A percentile compares a stretch with the other conserved stretches of the same genome.
phyloP scores from a whole-genome alignment of 2,329 filamentous ascomycete genomes.

The Leptographium procerum region DNA sequence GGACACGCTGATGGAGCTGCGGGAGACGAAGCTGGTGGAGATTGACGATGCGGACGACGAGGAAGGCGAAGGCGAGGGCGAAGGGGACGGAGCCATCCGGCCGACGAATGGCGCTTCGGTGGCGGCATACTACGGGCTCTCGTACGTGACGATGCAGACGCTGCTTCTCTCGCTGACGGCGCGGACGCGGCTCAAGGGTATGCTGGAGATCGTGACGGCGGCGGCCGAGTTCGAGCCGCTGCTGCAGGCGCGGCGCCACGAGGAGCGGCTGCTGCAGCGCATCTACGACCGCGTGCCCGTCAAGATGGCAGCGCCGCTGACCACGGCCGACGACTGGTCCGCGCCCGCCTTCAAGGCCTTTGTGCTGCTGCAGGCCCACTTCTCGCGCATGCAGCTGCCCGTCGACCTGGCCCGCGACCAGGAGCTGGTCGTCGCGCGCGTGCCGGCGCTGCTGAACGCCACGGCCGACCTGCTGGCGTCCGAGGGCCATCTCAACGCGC shows the following conservation, averaged over 20 bases:
- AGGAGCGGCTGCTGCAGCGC: constrained; percentile 74
- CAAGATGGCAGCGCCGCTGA: constrained; percentile 56
- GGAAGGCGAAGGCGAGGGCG: constrained; percentile 62
- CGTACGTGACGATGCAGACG: constrained; percentile 98
- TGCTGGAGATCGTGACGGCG: constrained; percentile 92
- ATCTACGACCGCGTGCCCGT: constrained; percentile 93
- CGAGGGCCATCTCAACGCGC: constrained; percentile 90
- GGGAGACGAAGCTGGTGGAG: constrained; percentile 90
- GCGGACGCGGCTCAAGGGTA: constrained; percentile 89
- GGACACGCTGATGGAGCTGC: constrained; percentile 77
- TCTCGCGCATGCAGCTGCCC: constrained; percentile 91
- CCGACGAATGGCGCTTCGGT: constrained; percentile 97
- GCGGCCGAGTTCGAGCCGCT: constrained; percentile 94
- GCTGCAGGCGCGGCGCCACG: constrained; percentile 87
- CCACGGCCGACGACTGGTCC: constrained; percentile 61
- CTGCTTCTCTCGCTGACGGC: constrained; percentile 83
- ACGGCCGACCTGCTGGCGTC: constrained; percentile 92
- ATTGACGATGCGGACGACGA: constrained; percentile 94
- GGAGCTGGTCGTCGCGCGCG: constrained; percentile 72
- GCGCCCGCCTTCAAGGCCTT: constrained; percentile 98
- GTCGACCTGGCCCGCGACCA: constrained; percentile 95
- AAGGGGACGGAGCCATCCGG: constrained; percentile 54
- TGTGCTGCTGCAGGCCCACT: constrained; percentile 93
- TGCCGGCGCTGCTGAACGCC: constrained; percentile 78
- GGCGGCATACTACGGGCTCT: constrained; percentile 97